Conservation (phyloP, 805 yeast genomes). For the Wilhelminamyces savonicus region DNA sequence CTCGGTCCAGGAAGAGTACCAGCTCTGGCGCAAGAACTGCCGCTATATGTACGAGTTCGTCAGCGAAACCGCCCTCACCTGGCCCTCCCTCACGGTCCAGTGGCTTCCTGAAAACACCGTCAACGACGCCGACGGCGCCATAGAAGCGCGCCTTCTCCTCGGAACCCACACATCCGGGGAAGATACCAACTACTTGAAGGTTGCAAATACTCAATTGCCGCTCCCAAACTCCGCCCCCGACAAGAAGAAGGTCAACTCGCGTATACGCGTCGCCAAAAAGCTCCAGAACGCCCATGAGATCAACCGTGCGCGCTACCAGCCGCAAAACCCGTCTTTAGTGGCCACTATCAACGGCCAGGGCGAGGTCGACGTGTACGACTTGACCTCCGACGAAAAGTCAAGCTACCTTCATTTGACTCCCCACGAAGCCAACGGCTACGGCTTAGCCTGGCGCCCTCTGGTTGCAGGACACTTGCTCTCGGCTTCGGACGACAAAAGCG, state of each 20-base stretch:
- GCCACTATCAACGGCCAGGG: slow-evolving; percentile 71
- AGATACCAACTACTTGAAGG: slow-evolving; percentile 58
- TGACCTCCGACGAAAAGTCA: slow-evolving; percentile 12
- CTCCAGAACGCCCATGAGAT: slow-evolving; percentile 58
- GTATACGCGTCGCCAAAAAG: slow-evolving; percentile 57
- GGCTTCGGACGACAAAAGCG: slow-evolving; percentile 59
- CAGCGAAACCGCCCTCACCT: slow-evolving; percentile 68
- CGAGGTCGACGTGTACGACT: slow-evolving; percentile 48
- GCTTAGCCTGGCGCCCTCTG: slow-evolving; percentile 58
- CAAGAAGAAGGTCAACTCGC: slow-evolving; percentile 37
- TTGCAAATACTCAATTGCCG: slow-evolving; percentile 59
- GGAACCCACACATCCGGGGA: slow-evolving; percentile 75
- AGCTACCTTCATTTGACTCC: slow-evolving; percentile 32
- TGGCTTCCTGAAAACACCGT: slow-evolving; percentile 52
- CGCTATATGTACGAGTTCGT: slow-evolving; percentile 80
- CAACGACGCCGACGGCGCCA: slow-evolving; percentile 16
- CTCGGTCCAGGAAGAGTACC: slow-evolving; percentile 58
- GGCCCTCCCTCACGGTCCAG: slow-evolving; percentile 79
- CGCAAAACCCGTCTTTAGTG: slow-evolving; percentile 47
- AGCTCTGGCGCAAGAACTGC: slow-evolving; percentile 75
- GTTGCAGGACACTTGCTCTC: slow-evolving; percentile 47
- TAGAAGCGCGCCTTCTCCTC: slow-evolving; percentile 48
- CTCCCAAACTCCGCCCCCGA: slow-evolving; percentile 10
- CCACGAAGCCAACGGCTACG: slow-evolving; percentile 68
- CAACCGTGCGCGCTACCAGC: slow-evolving; percentile 67